Evolutionary conservation across 2,329 filamentous ascomycete species (phyloP), one percentile per base, ranked within the genome.

Genomic region (Xylaria sp.): DNA sequence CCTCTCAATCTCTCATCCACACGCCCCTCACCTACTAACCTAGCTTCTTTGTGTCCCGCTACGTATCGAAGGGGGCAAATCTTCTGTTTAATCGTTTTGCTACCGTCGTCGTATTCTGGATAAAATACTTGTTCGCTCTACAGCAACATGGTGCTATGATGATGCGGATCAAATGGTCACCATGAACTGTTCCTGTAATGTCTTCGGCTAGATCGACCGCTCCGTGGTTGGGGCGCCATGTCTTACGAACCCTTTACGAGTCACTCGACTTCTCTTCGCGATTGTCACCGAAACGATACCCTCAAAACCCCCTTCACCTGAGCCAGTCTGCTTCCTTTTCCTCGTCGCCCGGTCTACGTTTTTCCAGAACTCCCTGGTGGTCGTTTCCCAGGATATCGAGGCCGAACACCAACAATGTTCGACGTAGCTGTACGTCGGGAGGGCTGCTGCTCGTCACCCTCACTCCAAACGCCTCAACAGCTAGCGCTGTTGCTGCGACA

Each of bases 361-460:
- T 77, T 23, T 74, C 74, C 20, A 73, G 71, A 46, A 65, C 74
- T 20, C 76, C 75, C 48, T 73, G 71, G 40, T 77, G 76, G 68
- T 69, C 74, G 3, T 76, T 74, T 57, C 73, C 74, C 48, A 71
- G 69, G 63, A 23, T 54, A 31, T 66, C 77, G 77, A 78, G 78
- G 72, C 70, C 78, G 56, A 78, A 79, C 67, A 73, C 77, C 31
- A 77, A 79, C 65, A 81, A 84, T 75, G 79, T 84, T 28, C 83
- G 83, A 11, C 83, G 82, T 67, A 85, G 84, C 74, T 86, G 87
- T 74, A 84, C 86, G 40, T 88, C 86, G 1, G 84, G 87, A 28
- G 84, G 87, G 6, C 79, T 88, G 42, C 79, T 89, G 31, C 82
- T 88, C 17, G 76, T 87, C 59, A 83, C 86, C 20, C 73, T 83